Conservation (phyloP, 805 yeast species). For the Phaffomyces thermotolerans region DNA sequence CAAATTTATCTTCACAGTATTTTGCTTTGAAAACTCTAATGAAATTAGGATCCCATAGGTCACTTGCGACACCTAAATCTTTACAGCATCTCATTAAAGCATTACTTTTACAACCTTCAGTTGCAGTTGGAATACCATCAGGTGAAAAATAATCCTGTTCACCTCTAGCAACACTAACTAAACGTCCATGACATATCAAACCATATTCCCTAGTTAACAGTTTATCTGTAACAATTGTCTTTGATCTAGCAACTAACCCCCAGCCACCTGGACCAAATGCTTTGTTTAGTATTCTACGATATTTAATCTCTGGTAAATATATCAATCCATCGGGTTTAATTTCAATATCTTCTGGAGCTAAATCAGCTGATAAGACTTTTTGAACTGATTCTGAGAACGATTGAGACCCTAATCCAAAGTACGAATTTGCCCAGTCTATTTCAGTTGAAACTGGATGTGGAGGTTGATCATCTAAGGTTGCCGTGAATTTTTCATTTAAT, state of each 20-base stretch:
- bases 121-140: conserved; percentile 85
- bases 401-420: conserved; percentile 75
- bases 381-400: conserved; percentile 62
- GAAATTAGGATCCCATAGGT: conserved; percentile 94
- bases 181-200: conserved; percentile 75
- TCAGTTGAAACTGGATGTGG: conserved; percentile 13
- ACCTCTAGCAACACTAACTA: conserved; percentile 90
- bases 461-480: conserved; percentile 19
- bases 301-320: conserved; percentile 91
- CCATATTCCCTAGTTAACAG: conserved; percentile 88
- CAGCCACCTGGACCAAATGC: conserved; percentile 99
- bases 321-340: conserved; percentile 93
- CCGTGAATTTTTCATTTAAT: conserved; percentile 13
- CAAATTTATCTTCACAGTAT: conserved; percentile 75
- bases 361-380: conserved; percentile 50
- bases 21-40: conserved; percentile 59
- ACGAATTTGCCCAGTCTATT: conserved; percentile 79
- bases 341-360: conserved; percentile 74
- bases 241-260: conserved; percentile 94
- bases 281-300: conserved; percentile 76
- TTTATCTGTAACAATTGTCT: conserved; percentile 66
- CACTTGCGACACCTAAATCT: conserved; percentile 94
- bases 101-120: conserved; percentile 95
- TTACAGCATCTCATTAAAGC: conserved; percentile 98
- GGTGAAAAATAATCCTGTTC: conserved; percentile 90